Evolutionary conservation across 1,284 basidiomycete species (phyloP).

Genomic region (Malassezia furfur): DNA sequence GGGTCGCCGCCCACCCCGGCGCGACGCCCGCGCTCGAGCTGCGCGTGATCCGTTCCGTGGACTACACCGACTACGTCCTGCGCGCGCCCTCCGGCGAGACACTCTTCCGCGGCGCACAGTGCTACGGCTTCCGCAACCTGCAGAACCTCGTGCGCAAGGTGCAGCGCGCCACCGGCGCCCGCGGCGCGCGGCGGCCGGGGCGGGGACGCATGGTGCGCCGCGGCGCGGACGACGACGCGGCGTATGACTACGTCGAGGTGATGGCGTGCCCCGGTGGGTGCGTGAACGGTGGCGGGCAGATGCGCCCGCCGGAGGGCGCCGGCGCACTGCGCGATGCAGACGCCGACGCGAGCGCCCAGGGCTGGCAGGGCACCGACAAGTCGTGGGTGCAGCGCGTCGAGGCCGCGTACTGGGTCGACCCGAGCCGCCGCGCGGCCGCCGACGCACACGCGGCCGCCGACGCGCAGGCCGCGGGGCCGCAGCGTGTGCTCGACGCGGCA

Average conservation of each 20-base stretch:
- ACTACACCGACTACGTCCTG: conserved; percentile 59
- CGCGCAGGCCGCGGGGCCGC: neutral
- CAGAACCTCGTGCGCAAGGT: conserved; percentile 91
- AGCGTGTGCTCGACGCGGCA: conserved; percentile 4
- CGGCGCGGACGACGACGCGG: conserved; percentile 42
- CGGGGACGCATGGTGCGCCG: conserved; percentile 5
- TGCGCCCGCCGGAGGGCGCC: conserved; percentile 52
- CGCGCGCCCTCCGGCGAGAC: conserved; percentile 50
- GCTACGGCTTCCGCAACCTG: conserved; percentile 93
- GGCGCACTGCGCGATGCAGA: conserved; percentile 40
- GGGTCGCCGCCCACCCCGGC: conserved; percentile 13
- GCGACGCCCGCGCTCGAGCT: conserved; percentile 28
- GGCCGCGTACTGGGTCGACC: conserved; percentile 31
- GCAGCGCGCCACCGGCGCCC: conserved; percentile 54
- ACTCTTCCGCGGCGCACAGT: conserved; percentile 83
- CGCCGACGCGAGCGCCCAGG: conserved; percentile 20
- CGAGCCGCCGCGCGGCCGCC: neutral
- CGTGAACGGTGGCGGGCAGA: conserved; percentile 91
- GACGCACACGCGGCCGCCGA: neutral
- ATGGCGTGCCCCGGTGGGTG: conserved; percentile 99
- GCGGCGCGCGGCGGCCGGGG: conserved; percentile 11
- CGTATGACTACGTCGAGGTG: conserved; percentile 93
- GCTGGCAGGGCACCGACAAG: conserved; percentile 45
- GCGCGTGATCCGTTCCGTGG: conserved; percentile 46
- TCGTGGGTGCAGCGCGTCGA: conserved; percentile 44